phyloP scores from a whole-genome alignment of 73 alveolate species.

The Durusdinium trenchii region DNA sequence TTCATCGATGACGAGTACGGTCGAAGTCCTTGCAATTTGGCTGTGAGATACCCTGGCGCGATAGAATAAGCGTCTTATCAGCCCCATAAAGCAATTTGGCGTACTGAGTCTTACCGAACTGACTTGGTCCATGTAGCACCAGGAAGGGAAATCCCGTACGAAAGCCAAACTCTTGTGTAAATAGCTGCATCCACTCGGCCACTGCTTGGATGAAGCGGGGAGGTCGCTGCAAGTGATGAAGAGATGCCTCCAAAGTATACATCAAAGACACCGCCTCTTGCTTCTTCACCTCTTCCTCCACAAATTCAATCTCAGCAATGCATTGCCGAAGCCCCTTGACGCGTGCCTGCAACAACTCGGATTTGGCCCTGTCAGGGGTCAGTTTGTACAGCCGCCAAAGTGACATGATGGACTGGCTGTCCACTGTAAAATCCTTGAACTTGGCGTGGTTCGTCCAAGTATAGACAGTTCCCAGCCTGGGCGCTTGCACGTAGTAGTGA shows the following conservation, averaged over 20 bases:
- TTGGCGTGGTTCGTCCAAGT: not conserved
- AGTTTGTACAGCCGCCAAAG: not conserved
- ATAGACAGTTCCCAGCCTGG: not conserved
- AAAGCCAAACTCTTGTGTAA: not conserved
- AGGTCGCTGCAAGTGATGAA: not conserved
- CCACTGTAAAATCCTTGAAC: not conserved
- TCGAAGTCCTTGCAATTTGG: not conserved
- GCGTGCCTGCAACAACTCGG: not conserved
- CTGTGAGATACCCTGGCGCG: not conserved
- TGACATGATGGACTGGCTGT: not conserved
- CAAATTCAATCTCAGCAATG: not conserved
- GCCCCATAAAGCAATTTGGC: not conserved
- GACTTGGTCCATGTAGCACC: not conserved
- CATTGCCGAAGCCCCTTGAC: not conserved
- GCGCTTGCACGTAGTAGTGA: not conserved
- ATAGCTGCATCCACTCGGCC: not conserved
- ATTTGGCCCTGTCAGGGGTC: not conserved
- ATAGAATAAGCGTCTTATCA: not conserved
- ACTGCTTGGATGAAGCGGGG: not conserved
- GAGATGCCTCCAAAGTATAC: not conserved
- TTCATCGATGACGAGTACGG: not conserved
- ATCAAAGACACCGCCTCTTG: not conserved
- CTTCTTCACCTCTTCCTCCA: not conserved
- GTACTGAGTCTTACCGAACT: not conserved
- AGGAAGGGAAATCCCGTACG: not conserved